Conservation (phyloP, 345 rosid genomes). For the Rhodamnia rubescens region DNA sequence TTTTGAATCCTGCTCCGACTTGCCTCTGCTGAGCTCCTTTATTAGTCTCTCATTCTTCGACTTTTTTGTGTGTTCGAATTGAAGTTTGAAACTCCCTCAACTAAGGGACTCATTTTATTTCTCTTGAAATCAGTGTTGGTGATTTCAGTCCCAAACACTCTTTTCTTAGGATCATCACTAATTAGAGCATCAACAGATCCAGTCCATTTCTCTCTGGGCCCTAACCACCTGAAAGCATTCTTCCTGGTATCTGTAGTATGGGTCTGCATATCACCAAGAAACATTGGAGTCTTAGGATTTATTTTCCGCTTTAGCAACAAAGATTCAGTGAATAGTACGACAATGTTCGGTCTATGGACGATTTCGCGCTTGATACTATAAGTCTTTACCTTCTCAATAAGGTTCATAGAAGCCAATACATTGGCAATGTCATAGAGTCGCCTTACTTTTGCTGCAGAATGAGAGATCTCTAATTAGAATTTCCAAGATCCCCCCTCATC, state of each 20-base stretch:
- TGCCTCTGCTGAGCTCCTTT: conserved; percentile 11
- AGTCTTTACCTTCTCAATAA: conserved; percentile 71
- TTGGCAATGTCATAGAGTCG: conserved; percentile 84
- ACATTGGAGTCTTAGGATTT: neutral
- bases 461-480: neutral
- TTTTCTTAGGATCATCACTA: conserved; percentile 37
- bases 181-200: conserved; percentile 16
- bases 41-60: conserved; percentile 20
- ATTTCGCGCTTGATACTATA: neutral
- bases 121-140: conserved; percentile 44
- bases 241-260: conserved; percentile 67
- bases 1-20: conserved; percentile 14
- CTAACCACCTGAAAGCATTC: conserved; percentile 91
- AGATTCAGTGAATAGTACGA: neutral
- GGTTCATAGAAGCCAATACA: conserved; percentile 75
- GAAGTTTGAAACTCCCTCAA: conserved; percentile 12
- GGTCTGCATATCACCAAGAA: conserved; percentile 29
- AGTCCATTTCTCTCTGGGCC: conserved; percentile 33
- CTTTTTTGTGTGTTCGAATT: conserved; percentile 19
- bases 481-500: neutral
- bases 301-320: neutral
- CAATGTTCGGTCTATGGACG: neutral
- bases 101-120: conserved; percentile 23
- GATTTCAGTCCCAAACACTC: conserved; percentile 69
- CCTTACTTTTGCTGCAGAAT: conserved; percentile 76